Conservation (phyloP, 192 early-diverging fungal genomes). For the Phlyctochytrium planicorne region DNA sequence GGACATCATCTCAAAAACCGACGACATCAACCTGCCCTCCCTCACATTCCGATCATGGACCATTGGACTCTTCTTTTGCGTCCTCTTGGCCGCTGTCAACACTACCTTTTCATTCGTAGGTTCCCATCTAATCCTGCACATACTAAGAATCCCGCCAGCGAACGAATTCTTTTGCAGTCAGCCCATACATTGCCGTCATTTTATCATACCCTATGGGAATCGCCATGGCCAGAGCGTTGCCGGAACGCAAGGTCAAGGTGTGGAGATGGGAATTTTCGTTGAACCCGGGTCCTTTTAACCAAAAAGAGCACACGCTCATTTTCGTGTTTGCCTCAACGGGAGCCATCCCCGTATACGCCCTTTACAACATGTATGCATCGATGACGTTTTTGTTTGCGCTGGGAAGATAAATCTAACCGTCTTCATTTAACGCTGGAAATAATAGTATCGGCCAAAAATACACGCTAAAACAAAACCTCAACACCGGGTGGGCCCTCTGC, state of each 20-base stretch:
- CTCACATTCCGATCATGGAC: slow-evolving; percentile 57
- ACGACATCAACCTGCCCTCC: slow-evolving; percentile 41
- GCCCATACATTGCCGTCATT: slow-evolving; percentile 9
- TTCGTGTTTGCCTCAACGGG: slow-evolving; percentile 47
- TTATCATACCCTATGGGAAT: slow-evolving; percentile 12
- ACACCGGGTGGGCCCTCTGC: background rate
- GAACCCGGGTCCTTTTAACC: slow-evolving; percentile 48
- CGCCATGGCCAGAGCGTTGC: slow-evolving; percentile 8
- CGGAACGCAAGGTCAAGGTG: slow-evolving; percentile 52
- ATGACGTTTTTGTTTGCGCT: too few species aligned
- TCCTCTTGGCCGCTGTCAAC: slow-evolving; percentile 28
- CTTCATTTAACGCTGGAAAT: too few species aligned
- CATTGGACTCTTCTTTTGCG: slow-evolving; percentile 29
- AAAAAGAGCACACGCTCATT: slow-evolving; percentile 49
- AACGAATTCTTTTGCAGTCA: slow-evolving; percentile 30
- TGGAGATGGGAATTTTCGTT: slow-evolving; percentile 50
- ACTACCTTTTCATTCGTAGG: slow-evolving; percentile 32
- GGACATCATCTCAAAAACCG: slow-evolving; percentile 20
- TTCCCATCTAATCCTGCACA: background rate
- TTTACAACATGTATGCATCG: slow-evolving; percentile 9
- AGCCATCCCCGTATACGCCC: slow-evolving; percentile 49
- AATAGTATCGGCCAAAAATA: slow-evolving; percentile 22
- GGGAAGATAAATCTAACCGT: too few species aligned
- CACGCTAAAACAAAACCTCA: slow-evolving; percentile 8
- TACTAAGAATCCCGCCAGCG: slow-evolving; percentile 1